Evolutionary conservation across 2,329 filamentous ascomycete species (phyloP).

Genomic region (Talaromyces amestolkiae): DNA sequence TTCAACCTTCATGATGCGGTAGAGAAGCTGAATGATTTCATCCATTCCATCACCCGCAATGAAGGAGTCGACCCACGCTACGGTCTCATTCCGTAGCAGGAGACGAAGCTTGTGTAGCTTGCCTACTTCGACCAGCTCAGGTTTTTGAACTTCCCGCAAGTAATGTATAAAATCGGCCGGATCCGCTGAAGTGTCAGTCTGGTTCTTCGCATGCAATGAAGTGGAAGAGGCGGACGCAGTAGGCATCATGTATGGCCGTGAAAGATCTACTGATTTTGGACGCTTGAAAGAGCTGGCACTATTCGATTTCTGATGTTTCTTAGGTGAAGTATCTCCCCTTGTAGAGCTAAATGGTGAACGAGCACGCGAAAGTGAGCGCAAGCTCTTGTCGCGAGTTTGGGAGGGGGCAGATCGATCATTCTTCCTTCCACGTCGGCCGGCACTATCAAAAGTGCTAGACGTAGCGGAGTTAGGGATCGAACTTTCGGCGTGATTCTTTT

Average conservation of each 20-base stretch:
- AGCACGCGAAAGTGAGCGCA: constrained; percentile 58
- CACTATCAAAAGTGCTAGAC: constrained; percentile 24
- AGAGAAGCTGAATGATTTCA: constrained; percentile 79
- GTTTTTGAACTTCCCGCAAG: constrained; percentile 74
- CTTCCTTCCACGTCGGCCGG: constrained; percentile 40
- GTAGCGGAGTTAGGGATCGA: constrained; percentile 44
- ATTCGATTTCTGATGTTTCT: constrained; percentile 67
- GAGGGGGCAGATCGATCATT: constrained; percentile 38
- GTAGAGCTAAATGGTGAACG: constrained; percentile 72
- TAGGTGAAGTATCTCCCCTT: constrained; percentile 68
- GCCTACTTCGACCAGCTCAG: constrained; percentile 84
- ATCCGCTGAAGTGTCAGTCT: constrained; percentile 69
- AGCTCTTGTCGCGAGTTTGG: constrained; percentile 46
- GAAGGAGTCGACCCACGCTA: constrained; percentile 92
- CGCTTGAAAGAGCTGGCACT: constrained; percentile 64
- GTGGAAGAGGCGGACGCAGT: constrained; percentile 57
- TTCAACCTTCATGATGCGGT: constrained; percentile 91
- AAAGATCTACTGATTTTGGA: constrained; percentile 69
- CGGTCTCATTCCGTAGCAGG: constrained; percentile 87
- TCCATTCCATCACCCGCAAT: constrained; percentile 87
- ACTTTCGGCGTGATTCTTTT: constrained; percentile 74
- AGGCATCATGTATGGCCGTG: constrained; percentile 57
- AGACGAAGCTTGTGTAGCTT: constrained; percentile 90
- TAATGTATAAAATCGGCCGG: constrained; percentile 86
- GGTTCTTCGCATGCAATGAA: constrained; percentile 58